These are phyloP conservation scores for Raffaelea arxii DNA, from an alignment of 2,329 filamentous ascomycete species.

Conservation along the genomic window DNA sequence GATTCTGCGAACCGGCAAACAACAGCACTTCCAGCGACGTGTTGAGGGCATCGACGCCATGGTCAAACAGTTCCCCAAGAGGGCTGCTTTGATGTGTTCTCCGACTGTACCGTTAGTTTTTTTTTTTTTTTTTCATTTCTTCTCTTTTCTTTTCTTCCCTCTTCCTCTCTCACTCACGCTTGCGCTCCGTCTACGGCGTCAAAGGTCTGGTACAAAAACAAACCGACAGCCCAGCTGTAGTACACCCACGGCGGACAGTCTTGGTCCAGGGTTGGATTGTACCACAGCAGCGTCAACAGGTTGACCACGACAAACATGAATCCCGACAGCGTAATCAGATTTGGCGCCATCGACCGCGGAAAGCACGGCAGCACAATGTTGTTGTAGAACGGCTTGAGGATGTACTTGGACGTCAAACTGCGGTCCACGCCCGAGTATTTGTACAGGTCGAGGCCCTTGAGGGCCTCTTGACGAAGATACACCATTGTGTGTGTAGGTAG, in stretches of 20 bases:
- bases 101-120: no score
- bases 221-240: constrained; percentile 75
- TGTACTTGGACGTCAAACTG: constrained; percentile 81
- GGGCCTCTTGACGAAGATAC: constrained; percentile 86
- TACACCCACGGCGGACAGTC: constrained; percentile 96
- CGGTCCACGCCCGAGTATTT: constrained; percentile 91
- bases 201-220: constrained; percentile 97
- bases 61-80: constrained; percentile 92
- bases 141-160: background rate
- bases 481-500: constrained; percentile 50
- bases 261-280: constrained; percentile 85
- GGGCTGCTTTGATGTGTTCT: constrained; percentile 89
- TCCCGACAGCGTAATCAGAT: constrained; percentile 79
- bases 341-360: constrained; percentile 88
- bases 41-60: constrained; percentile 94
- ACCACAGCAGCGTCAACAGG: constrained; percentile 87
- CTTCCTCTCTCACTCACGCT: constrained; percentile 50
- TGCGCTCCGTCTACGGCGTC: constrained; percentile 94
- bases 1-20: constrained; percentile 85
- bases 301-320: constrained; percentile 87
- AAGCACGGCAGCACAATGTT: constrained; percentile 91
- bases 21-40: constrained; percentile 88
- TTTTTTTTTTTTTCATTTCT: background rate
- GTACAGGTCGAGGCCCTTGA: constrained; percentile 84
- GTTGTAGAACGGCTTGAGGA: constrained; percentile 96